phyloP scores from a whole-genome alignment of 2,329 filamentous ascomycete genomes.

The Mycogone perniciosa region DNA sequence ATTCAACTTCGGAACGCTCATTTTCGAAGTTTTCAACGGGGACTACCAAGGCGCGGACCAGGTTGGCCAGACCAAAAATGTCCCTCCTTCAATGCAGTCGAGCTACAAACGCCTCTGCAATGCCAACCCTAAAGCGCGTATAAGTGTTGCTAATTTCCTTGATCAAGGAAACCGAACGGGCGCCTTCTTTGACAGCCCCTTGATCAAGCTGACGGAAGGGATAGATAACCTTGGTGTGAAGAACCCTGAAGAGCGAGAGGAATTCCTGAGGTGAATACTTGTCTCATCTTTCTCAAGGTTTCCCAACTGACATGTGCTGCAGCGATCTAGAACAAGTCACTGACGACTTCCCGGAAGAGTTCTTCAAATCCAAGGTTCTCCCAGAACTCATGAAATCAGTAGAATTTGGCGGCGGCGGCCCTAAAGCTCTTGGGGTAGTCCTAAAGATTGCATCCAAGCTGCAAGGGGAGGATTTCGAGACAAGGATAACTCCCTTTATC shows the following conservation, averaged over 20 bases:
- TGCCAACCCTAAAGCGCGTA: conserved; percentile 78
- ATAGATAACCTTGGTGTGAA: conserved; percentile 92
- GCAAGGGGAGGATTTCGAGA: conserved; percentile 81
- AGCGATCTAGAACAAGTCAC: conserved; percentile 76
- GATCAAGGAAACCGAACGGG: conserved; percentile 79
- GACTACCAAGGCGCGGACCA: conserved; percentile 71
- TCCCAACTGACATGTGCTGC: conserved; percentile 27
- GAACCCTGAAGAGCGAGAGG: conserved; percentile 72
- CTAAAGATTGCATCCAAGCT: conserved; percentile 88
- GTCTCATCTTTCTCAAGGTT: conserved; percentile 17
- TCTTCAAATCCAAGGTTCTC: conserved; percentile 94
- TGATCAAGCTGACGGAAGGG: conserved; percentile 88
- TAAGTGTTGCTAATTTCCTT: conserved; percentile 78
- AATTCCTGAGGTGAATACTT: conserved; percentile 61
- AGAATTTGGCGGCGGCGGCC: conserved; percentile 94
- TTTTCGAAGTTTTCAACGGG: conserved; percentile 90
- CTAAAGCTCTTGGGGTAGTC: conserved; percentile 80
- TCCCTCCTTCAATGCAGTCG: conserved; percentile 82
- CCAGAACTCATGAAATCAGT: conserved; percentile 96
- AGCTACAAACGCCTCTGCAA: conserved; percentile 88
- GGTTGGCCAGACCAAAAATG: conserved; percentile 74
- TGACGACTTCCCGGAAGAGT: conserved; percentile 95
- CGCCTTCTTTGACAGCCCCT: conserved; percentile 84
- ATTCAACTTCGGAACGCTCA: conserved; percentile 75
- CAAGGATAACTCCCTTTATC: conserved; percentile 76